phyloP scores from a whole-genome alignment of 805 yeast genomes.

The Ogataea wickerhamii region DNA sequence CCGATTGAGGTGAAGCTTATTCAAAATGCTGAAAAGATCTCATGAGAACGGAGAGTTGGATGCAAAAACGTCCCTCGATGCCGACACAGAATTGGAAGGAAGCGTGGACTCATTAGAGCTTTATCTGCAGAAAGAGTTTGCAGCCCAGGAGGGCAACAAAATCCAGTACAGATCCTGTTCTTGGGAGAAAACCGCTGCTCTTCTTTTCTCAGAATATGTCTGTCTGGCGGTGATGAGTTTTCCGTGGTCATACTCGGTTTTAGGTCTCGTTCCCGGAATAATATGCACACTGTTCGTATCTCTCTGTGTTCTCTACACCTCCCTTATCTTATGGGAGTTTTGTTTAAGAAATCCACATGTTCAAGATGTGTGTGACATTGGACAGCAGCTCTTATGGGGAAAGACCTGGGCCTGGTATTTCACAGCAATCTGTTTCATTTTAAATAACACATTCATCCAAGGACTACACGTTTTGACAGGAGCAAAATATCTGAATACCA shows the following conservation, averaged over 20 bases:
- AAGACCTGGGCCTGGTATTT: slow-evolving; percentile 51
- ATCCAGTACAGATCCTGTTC: slow-evolving; percentile 52
- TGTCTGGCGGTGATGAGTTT: slow-evolving; percentile 64
- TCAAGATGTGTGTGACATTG: slow-evolving; percentile 55
- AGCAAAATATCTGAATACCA: slow-evolving; percentile 55
- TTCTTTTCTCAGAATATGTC: slow-evolving; percentile 55
- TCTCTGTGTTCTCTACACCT: slow-evolving; percentile 50
- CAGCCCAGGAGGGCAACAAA: slow-evolving; percentile 10
- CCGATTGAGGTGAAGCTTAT: too few species aligned
- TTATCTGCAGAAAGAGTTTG: slow-evolving; percentile 9
- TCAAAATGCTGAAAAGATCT: too few species aligned
- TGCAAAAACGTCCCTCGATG: background rate
- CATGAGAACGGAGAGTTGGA: too few species aligned
- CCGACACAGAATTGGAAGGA: slow-evolving; percentile 4
- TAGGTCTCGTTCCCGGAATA: slow-evolving; percentile 57
- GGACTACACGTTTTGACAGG: slow-evolving; percentile 60
- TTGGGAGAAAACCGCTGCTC: slow-evolving; percentile 59
- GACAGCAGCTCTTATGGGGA: slow-evolving; percentile 53
- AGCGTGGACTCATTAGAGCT: slow-evolving; percentile 7
- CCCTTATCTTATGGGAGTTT: slow-evolving; percentile 50
- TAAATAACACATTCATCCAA: slow-evolving; percentile 55
- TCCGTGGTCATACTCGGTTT: slow-evolving; percentile 60
- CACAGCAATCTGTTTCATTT: slow-evolving; percentile 51
- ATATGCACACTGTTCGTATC: slow-evolving; percentile 52
- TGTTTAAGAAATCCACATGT: slow-evolving; percentile 51